These are phyloP conservation scores for Warburgia ugandensis DNA, from an alignment of 164 flowering plant species.

Conservation along the genomic window DNA sequence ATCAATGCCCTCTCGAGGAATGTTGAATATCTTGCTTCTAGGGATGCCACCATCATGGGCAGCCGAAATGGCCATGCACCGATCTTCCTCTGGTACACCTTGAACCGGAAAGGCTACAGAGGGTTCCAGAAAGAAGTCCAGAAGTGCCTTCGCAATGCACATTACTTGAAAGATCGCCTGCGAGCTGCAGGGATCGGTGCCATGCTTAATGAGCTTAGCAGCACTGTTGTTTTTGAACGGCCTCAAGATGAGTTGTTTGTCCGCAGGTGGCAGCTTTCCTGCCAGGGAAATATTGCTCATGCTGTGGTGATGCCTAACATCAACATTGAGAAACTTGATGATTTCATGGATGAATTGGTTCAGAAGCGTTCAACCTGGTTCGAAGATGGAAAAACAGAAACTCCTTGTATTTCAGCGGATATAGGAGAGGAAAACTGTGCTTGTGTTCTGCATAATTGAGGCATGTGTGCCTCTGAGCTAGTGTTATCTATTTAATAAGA, in stretches of 20 bases:
- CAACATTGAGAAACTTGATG: slow-evolving; percentile 65
- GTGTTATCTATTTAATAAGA: no score
- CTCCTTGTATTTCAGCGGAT: slow-evolving; percentile 69
- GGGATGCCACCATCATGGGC: slow-evolving; percentile 98
- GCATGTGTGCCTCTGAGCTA: no score
- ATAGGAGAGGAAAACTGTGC: slow-evolving; percentile 58
- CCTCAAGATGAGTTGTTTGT: slow-evolving; percentile 79
- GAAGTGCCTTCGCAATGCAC: slow-evolving; percentile 86
- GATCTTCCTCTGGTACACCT: slow-evolving; percentile 90
- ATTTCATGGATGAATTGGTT: slow-evolving; percentile 54
- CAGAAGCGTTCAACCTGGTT: slow-evolving; percentile 59
- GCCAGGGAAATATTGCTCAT: slow-evolving; percentile 89
- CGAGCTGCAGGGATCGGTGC: slow-evolving; percentile 70
- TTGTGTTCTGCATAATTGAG: slow-evolving; percentile 54
- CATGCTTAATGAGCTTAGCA: slow-evolving; percentile 95
- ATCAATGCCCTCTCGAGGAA: slow-evolving; percentile 80
- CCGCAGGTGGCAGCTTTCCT: slow-evolving; percentile 91
- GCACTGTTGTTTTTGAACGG: slow-evolving; percentile 92
- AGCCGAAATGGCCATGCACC: slow-evolving; percentile 98
- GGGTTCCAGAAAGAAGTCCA: slow-evolving; percentile 97
- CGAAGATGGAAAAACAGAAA: slow-evolving; percentile 35
- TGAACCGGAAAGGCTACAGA: slow-evolving; percentile 80
- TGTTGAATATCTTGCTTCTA: slow-evolving; percentile 91
- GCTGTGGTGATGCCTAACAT: slow-evolving; percentile 93
- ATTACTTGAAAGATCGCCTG: slow-evolving; percentile 74